Evolutionary conservation across 768 basidiomycete genomes (phyloP).

Genomic region (Amanita phalloides): DNA sequence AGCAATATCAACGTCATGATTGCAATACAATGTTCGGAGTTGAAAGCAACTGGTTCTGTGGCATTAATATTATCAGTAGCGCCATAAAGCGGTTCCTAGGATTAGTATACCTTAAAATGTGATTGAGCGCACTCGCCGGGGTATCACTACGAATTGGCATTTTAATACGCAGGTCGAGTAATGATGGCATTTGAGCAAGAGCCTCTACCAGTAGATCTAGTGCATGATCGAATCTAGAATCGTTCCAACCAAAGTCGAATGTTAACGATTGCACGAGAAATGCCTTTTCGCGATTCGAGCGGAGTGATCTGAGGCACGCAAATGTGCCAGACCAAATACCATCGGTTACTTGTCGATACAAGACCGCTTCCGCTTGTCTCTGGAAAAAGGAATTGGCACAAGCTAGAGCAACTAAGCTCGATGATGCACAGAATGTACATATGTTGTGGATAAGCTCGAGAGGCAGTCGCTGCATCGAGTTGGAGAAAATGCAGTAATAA

Average conservation of each 20-base stretch:
- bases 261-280: neutral
- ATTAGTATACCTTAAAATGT: neutral
- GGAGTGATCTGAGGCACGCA: neutral
- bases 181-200: neutral
- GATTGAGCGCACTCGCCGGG: neutral
- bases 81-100: neutral
- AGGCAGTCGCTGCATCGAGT: neutral
- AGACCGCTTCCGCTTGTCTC: neutral
- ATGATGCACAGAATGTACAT: neutral
- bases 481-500: neutral
- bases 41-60: too few relatives aligned
- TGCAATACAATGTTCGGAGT: too few relatives aligned
- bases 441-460: neutral
- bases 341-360: neutral
- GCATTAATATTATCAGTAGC: neutral
- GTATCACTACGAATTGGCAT: too few relatives aligned
- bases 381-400: neutral
- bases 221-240: neutral
- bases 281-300: neutral
- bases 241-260: neutral
- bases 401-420: neutral
- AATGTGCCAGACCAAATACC: neutral
- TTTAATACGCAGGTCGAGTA: neutral
- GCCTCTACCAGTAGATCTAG: neutral
- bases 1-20: too few relatives aligned